Base-by-base conservation (phyloP, 2,329 filamentous ascomycete species). In the Hyphodiscus sp. region DNA sequence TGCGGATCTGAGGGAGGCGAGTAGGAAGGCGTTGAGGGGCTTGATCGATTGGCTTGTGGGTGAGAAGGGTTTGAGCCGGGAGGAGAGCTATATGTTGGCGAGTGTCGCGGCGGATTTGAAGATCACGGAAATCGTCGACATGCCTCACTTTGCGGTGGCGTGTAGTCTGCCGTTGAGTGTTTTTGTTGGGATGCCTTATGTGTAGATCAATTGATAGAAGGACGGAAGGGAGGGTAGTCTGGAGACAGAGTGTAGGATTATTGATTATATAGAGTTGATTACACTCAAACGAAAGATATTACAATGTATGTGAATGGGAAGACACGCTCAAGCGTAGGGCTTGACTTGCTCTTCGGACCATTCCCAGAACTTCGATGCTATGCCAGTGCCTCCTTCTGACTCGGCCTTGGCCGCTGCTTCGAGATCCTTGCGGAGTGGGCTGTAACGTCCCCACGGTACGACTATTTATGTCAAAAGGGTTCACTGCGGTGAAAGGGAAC, bases 121-220 rank as follows among this genome's bases (percentile, higher is more conserved):
- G 57, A 75, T 79, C 62, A 72, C 70, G 3, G 76, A 80, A 63
- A 73, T 74, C 1, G 76, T 80, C 20, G 77, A 79, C 56, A 76
- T 80, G 72, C 76, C 77, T 10, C 74, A 80, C 57, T 79, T 73
- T 65, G 75, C 72, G 2, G 73, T 80, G 33, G 71, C 75, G 9
- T 77, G 76, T 65, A 73, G 69, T 47, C 62, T 80, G 29, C 76
- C 76, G 1, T 62, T 79, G 61, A 73, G 69, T 45, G 70, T 78
- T 16, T 80, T 80, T 64, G 65, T 65, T 9, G 59, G 56, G 16
- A 48, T 50, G 10, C 50, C 53, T 15, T 63, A 62, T 49, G 19
- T 57, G 15, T 60, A 44, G 56, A 47, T 4, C 11, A 4, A 6
- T 2, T 38, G 33, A 6, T 15, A 13, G 33, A 38, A 2, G 4